Evolutionary conservation across 2,329 filamentous ascomycete genomes (phyloP), one percentile per base, ranked within the genome.

Genomic region (Pyrenochaeta sp.): DNA sequence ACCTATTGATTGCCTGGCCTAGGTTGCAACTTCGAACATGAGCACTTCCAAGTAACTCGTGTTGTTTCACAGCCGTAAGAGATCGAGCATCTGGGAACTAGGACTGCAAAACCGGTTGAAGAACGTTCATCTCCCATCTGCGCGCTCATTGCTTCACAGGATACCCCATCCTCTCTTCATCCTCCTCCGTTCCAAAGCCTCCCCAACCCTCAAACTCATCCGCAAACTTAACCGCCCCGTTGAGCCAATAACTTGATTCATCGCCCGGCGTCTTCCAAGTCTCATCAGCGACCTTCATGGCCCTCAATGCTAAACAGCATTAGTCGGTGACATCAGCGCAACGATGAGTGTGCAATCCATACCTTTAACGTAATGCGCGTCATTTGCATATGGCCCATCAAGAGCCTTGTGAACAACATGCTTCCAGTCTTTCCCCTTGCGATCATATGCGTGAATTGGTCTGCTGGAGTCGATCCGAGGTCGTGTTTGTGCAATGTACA

Each of bases 361-460:
- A 88, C 90, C 88, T 80, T 97, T 96, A 32, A 98, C 88, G 72
- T 88, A 97, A 78, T 96, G 91, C 19, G 91, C 85, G 78, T 98
- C 92, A 1, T 85, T 87, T 9, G 86, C 82, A 79, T 88, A 88
- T 50, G 85, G 76, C 9, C 90, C 89, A 52, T 86, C 87, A 19
- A 97, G 72, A 2, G 91, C 92, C 77, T 88, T 85, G 51, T 90
- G 80, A 51, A 89, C 84, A 5, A 94, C 90, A 77, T 91, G 91
- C 5, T 86, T 85, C 95, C 95, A 99, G 49, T 86, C 83, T 68
- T 88, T 88, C 1, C 82, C 85, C 39, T 85, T 83, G n/a, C 87
- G 68, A 44, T 92, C 86, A 42, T 84, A 82, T 0, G 82, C 74
- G 5, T 83, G 81, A 56, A 95, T 84, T 28, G 56, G n/a, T 25